phyloP scores from a whole-genome alignment of 2,329 filamentous ascomycete genomes.

The Scytalidium sp. region DNA sequence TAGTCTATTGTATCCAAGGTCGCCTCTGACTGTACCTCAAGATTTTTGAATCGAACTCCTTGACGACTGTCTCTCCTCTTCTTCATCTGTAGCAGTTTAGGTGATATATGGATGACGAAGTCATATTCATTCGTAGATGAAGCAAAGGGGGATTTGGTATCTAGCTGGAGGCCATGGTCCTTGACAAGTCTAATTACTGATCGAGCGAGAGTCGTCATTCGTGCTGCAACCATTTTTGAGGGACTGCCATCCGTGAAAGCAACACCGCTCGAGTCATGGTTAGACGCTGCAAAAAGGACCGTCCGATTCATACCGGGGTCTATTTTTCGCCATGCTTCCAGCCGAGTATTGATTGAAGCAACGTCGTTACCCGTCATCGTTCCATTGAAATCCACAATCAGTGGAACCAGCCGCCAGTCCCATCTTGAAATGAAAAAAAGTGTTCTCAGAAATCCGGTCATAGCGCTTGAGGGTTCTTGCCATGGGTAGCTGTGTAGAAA shows the following conservation, averaged over 20 bases:
- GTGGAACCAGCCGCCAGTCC: constrained; percentile 85
- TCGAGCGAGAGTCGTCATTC: constrained; percentile 78
- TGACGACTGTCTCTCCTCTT: constrained; percentile 33
- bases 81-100: constrained; percentile 28
- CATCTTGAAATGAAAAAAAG: constrained; percentile 78
- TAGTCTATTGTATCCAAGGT: constrained; percentile 45
- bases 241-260: constrained; percentile 77
- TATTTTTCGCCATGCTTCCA: constrained; percentile 82
- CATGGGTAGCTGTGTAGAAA: constrained; percentile 85
- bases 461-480: constrained; percentile 70
- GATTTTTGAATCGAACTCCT: constrained; percentile 74
- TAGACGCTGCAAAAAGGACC: constrained; percentile 77
- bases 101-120: constrained; percentile 68
- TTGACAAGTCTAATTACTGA: constrained; percentile 66
- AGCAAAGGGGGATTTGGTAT: constrained; percentile 65
- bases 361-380: constrained; percentile 61
- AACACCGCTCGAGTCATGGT: constrained; percentile 72
- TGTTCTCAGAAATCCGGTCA: constrained; percentile 78
- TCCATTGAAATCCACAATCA: constrained; percentile 73
- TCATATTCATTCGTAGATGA: constrained; percentile 76
- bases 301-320: constrained; percentile 86
- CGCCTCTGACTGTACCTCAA: constrained; percentile 56
- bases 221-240: constrained; percentile 76
- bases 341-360: constrained; percentile 62
- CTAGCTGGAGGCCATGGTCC: constrained; percentile 47